Base-by-base conservation (phyloP, 192 early-diverging fungal species). In the Coemansia biformis region DNA sequence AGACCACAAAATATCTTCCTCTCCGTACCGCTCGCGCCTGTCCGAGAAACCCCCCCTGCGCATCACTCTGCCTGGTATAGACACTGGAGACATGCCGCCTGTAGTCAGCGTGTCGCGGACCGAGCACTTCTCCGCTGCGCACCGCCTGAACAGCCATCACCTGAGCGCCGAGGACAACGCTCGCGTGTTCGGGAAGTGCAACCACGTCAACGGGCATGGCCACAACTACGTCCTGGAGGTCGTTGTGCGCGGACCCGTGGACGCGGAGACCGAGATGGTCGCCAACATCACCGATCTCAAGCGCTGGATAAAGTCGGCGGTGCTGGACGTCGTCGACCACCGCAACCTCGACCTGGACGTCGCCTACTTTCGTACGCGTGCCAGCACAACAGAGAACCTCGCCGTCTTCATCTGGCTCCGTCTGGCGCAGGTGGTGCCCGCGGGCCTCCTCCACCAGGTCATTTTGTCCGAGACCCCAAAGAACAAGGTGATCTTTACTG, bases 331-430 rank as follows among this genome's bases (percentile, higher is more conserved):
- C 15, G 67, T 91, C 48, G 93, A 96, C 76, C 93, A 96, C 66
- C 79, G 78, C 37, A 88, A 96, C 58, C 46, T 96, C 64, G 93
- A 96, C 48, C 48, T 77, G 19, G 93, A 96, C 43, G 81, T 96
- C 2, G 67, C 73, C 15, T 96, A 73, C 59, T 96, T 96, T 53
- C 31, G 63, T 17, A 61, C 67, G 30, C 54, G 44, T 14, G 54
- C 72, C 0, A 90, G 89, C 61, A 96, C 92, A 9, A 86, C 86
- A 11, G 92, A 96, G 66, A 93, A 91, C 64, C 70, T 96, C 24
- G 90, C 90, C 0, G 78, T 90, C 7, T 93, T 83, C 70, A 82
- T 90, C 28, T 96, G 90, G 90, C 62, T 78, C 15, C 70, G 63
- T 12, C 45, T 74, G 31, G 26, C 45, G 13, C 58, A 55, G 46